Evolutionary conservation across 192 early-diverging fungal genomes (phyloP).

Genomic region (Cetraspora pellucida): DNA sequence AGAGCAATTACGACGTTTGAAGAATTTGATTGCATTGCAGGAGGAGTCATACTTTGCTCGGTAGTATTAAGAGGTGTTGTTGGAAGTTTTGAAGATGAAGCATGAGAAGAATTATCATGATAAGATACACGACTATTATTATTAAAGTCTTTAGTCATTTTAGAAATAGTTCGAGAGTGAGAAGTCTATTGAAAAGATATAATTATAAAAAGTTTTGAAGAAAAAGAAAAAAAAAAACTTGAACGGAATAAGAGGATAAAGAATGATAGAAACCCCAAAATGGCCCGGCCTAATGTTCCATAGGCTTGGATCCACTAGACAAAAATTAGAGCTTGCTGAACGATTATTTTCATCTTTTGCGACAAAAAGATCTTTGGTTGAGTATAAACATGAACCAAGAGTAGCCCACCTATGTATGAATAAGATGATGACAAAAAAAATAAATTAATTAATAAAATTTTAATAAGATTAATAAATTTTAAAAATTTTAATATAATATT

Average conservation of each 20-base stretch:
- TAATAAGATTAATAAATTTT: too few relatives aligned
- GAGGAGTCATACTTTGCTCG: constrained; percentile 31
- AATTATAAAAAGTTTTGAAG: not conserved
- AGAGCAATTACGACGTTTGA: constrained; percentile 37
- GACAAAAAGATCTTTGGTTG: constrained; percentile 62
- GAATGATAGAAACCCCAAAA: constrained; percentile 37
- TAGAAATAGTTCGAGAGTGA: constrained; percentile 1
- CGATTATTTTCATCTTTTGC: constrained; percentile 57
- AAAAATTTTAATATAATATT: not conserved
- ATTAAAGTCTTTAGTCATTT: not conserved
- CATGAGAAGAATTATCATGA: not conserved
- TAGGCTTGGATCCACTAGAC: constrained; percentile 56
- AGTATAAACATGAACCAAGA: constrained; percentile 64
- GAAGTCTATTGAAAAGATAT: not conserved
- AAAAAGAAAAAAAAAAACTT: constrained; percentile 18
- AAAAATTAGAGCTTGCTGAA: constrained; percentile 64
- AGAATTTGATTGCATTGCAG: constrained; percentile 37
- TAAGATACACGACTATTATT: constrained; percentile 3
- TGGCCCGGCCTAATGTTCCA: constrained; percentile 61
- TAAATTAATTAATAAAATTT: too few relatives aligned
- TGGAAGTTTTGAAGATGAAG: constrained; percentile 15
- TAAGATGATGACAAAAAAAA: too few relatives aligned
- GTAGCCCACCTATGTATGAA: constrained; percentile 69
- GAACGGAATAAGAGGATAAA: not conserved
- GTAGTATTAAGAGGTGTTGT: constrained; percentile 5